A percentile compares a stretch with the other conserved stretches of the same genome.
phyloP scores from a whole-genome alignment of 2,329 filamentous ascomycete genomes.

The Diaporthe ilicicola region DNA sequence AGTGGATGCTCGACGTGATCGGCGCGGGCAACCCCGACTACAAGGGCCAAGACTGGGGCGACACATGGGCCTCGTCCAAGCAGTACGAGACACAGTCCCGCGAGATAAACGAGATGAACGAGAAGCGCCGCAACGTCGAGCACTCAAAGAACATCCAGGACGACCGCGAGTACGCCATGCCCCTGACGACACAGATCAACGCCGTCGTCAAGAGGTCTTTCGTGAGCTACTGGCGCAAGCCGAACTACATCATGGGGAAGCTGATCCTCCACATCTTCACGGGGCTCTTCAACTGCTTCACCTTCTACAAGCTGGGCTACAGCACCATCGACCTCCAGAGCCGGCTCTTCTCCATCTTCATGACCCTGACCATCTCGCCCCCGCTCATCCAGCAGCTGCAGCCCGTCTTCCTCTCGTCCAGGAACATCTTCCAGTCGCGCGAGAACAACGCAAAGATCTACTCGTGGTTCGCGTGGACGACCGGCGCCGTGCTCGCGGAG shows the following conservation, averaged over 20 bases:
- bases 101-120: constrained; percentile 39
- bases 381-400: constrained; percentile 67
- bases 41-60: constrained; percentile 45
- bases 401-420: constrained; percentile 64
- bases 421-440: constrained; percentile 65
- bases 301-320: constrained; percentile 67
- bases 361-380: constrained; percentile 69
- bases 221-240: constrained; percentile 70
- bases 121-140: constrained; percentile 54
- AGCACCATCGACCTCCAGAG: constrained; percentile 60
- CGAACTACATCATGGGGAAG: constrained; percentile 70
- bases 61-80: constrained; percentile 46
- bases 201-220: constrained; percentile 67
- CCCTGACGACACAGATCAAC: constrained; percentile 60
- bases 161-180: constrained; percentile 70
- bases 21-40: constrained; percentile 57
- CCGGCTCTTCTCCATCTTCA: constrained; percentile 67
- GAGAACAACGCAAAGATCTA: constrained; percentile 71
- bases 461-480: constrained; percentile 66
- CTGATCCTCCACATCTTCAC: constrained; percentile 63
- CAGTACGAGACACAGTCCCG: constrained; percentile 42
- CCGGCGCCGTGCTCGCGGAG: constrained; percentile 58
- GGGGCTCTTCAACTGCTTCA: constrained; percentile 68
- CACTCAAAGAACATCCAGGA: constrained; percentile 49
- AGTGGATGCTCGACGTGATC: constrained; percentile 66